phyloP scores from a whole-genome alignment of 1,139 yeast species.

The Blastobotrys arbuscula region DNA sequence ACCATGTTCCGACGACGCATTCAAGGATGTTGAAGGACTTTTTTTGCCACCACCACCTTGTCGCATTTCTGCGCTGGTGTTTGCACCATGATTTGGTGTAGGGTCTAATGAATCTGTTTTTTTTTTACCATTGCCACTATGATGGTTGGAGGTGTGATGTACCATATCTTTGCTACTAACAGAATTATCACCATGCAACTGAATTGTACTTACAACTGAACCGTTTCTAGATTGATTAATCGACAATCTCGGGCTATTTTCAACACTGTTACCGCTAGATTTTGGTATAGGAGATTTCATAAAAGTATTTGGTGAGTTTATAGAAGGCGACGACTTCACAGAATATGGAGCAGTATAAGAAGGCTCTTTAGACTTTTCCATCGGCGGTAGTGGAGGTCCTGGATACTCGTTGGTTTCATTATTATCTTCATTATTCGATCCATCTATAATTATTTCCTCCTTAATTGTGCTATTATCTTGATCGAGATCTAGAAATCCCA shows the following conservation, averaged over 20 bases:
- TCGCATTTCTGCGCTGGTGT: conserved; percentile 4
- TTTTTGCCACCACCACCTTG: background rate
- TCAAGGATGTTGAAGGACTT: conserved; percentile 1
- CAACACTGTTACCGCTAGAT: background rate
- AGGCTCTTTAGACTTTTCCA: background rate
- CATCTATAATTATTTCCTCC: conserved; percentile 1
- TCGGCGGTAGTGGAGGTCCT: conserved; percentile 9
- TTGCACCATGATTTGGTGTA: conserved; percentile 2
- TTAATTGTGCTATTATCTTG: background rate
- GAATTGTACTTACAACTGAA: background rate
- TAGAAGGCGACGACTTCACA: background rate
- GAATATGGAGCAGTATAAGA: conserved; percentile 7
- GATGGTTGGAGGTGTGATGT: background rate
- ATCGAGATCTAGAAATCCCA: conserved; percentile 8
- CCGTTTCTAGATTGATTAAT: background rate
- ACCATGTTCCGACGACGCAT: background rate
- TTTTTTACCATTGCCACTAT: background rate
- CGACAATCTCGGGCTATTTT: background rate
- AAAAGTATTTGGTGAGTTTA: background rate
- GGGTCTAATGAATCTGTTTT: conserved; percentile 1
- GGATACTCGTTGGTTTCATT: conserved; percentile 1
- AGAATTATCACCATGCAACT: background rate
- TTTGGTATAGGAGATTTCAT: background rate
- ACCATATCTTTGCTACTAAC: background rate
- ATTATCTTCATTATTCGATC: background rate